Evolutionary conservation across 2,329 filamentous ascomycete species (phyloP), one percentile per base, ranked within the genome.

Genomic region (Plectosphaerella plurivora): DNA sequence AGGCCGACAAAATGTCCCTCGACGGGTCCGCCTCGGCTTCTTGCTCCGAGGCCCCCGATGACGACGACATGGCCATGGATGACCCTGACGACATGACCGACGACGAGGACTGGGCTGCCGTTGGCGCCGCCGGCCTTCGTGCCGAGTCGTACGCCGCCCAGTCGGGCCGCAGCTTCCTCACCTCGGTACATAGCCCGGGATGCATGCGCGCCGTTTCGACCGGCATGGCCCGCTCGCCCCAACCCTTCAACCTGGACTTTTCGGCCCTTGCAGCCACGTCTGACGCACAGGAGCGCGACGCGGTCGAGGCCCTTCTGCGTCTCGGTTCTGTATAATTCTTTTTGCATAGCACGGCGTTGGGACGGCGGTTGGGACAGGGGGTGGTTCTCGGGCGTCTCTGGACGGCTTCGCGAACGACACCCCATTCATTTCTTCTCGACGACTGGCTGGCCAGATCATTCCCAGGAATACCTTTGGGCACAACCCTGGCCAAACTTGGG

Each of bases 1-100:
- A 95, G 68, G 92, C 89, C 36, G 93, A 97, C 72, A 93, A 92
- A 69, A 97, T 97, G 93, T 97, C 92, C 55, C 80, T 88, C 63
- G 86, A 89, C 55, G 81, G 83, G 44, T 84, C 81, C 15, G 81
- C 73, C 51, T 89, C 86, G 50, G 86, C 83, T 48, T 91, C 89
- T 12, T 91, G 88, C 64, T 91, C 87, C 33, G 88, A 91, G 61
- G 87, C 86, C 16, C 81, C 82, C 42, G 83, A 85, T 51, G 86
- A 88, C 54, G 81, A 85, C 55, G 77, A 83, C 55, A 74, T 74
- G 60, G 77, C 68, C 71, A 82, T 86, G 74, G 87, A 90, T 60
- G 88, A 95, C 64, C 84, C 89, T 55, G 86, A 88, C 59, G 91
- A 96, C 65, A 82, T 89, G 54, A 97, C 94, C 22, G 94, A 97